Base-by-base conservation (phyloP, 169 alveolate genomes). In the Cryptosporidium felis region DNA sequence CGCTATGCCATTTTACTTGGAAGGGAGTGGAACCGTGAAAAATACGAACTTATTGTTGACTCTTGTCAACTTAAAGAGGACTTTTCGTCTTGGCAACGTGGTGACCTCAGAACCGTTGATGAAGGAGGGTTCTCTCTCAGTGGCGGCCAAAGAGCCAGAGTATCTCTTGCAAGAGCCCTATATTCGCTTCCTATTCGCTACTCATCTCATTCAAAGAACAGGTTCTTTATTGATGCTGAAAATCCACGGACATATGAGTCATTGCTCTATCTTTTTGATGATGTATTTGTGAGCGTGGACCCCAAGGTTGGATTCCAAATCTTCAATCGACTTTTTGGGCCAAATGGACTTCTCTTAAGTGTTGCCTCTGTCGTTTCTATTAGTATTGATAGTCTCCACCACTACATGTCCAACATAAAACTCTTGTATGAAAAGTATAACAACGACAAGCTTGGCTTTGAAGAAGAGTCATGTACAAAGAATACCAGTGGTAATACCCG, bases 111-210 rank as follows among this genome's bases (percentile, higher is more conserved):
- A 5, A 61, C 88, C 47, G 91, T 94, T 5, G 97, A 95, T 28
- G 96, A 93, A 80, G 94, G 92, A 80, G 97, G 97, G 6, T 81
- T 89, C n/a, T 92, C 91, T 80, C 62, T 96, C 51, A 92, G 96
- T 82, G 98, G 98, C 61, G 99, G 99, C 0, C 96, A 96, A 81
- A 91, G 96, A 12, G 97, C 97, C 0, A 91, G 99, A 67, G 80
- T 96, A 9, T 89, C 95, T 65, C 89, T 96, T 61, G 98, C 99
- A 4, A 63, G 99, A 51, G 97, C 97, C 1, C 62, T 96, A 5
- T 96, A 96, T 81, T 53, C 93, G n/a, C 74, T 74, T 16, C 85
- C 85, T 6, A 53, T 74, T 16, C 21, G 67, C 16, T 28, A 6
- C 4, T 63, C 80, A 42, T 5, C 47, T 18, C 23, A 14, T 28